Base-by-base conservation (phyloP, 176 grass and related monocot species). In the Aegilops bicornis region DNA sequence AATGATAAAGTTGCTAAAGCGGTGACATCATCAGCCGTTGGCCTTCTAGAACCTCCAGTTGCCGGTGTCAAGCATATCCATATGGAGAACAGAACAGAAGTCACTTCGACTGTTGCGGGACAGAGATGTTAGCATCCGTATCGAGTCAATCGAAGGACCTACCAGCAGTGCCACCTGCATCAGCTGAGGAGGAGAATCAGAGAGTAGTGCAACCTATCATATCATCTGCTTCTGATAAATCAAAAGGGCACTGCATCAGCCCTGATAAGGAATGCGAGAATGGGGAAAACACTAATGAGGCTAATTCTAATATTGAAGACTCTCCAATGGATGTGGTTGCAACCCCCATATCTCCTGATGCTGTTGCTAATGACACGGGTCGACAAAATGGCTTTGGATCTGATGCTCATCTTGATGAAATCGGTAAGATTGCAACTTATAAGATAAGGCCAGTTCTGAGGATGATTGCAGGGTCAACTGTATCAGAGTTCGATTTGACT, bases 401-500 rank as follows among this genome's bases (percentile, higher is more conserved):
- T 80, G 89, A 95, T 80, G 33, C 70, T 84, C 88, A 84, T 81
- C 88, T 90, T 86, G 91, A 88, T 80, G 86, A 95, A 91, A 90
- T 79, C 62, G 88, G 86, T 84, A 93, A 98, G 85, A 84, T 87
- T 85, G 86, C 76, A 95, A 90, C 91, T 79, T 88, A 91, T 95
- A 90, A 90, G 89, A 89, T 90, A 80, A 92, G 89, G 74, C 91
- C 83, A 80, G 82, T 91, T 95, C 67, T 87, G 81, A 98, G 91
- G 82, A 92, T 95, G 89, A 81, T 88, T 89, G 30, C 89, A 87
- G 90, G 88, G 80, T 87, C 89, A 82, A 86, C 86, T 88, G 73
- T 89, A 84, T 86, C 93, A 52, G 93, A 92, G 79, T 93, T 91
- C 75, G 96, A 98, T 92, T 93, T 95, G 83, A 93, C 88, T 93